These are phyloP conservation scores for Yamadazyma sp. DNA, from an alignment of 1,139 yeast species.

Conservation along the genomic window DNA sequence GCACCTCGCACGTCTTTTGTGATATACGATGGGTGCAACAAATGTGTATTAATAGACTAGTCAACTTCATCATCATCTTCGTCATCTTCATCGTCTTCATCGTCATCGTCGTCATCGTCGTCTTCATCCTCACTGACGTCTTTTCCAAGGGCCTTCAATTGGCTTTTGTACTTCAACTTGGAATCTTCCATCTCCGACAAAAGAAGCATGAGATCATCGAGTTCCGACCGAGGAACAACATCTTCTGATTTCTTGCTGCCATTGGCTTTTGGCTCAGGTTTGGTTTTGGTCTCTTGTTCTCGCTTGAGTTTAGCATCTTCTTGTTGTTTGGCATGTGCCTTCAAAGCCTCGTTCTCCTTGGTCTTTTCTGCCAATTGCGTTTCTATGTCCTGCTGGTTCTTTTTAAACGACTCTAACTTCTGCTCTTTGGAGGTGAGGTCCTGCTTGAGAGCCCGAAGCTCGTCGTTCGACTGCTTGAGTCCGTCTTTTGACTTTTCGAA, in stretches of 20 bases:
- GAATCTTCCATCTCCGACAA: conserved; percentile 75
- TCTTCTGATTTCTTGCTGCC: conserved; percentile 8
- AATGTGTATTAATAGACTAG: background rate
- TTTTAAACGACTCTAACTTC: background rate
- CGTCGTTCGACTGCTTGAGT: background rate
- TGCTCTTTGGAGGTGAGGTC: background rate
- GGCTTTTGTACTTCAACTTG: conserved; percentile 56
- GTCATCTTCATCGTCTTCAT: conserved; percentile 14
- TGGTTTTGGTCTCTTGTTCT: background rate
- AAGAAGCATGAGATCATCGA: conserved; percentile 75
- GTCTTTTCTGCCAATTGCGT: background rate
- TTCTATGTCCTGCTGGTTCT: background rate
- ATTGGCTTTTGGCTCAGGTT: too few relatives aligned
- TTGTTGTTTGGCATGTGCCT: background rate
- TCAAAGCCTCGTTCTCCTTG: background rate
- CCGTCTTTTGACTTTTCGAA: background rate
- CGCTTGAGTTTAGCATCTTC: background rate
- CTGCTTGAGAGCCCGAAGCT: background rate
- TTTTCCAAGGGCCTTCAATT: conserved; percentile 49
- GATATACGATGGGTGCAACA: too few relatives aligned
- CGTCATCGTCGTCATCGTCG: conserved; percentile 29
- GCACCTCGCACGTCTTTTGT: background rate
- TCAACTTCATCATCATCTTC: conserved; percentile 4
- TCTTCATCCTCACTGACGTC: conserved; percentile 50
- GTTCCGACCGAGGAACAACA: conserved; percentile 56